Percentiles rank a stretch among this genome's conserved stretches.
phyloP scores from a whole-genome alignment of 139 green algal species.

The Chlamydomonas sphaeroides region DNA sequence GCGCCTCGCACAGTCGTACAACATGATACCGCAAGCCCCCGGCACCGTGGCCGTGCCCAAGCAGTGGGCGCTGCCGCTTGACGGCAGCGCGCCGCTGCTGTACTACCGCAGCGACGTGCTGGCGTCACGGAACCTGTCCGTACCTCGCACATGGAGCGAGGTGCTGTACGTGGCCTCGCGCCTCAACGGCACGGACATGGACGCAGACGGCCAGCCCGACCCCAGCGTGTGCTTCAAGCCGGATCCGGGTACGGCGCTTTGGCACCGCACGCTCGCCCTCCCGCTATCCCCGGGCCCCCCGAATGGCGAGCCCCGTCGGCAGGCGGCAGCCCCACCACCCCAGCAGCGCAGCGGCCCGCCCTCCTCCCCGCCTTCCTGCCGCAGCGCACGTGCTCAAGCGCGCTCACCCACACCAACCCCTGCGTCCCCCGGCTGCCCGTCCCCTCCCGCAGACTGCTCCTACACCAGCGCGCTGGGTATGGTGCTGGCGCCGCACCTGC shows the following conservation, averaged over 20 bases:
- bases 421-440: not conserved
- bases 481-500: conserved; percentile 44
- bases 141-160: conserved; percentile 41
- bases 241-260: conserved; percentile 6
- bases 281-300: no score
- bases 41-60: not conserved
- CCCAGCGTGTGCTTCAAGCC: conserved; percentile 38
- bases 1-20: conserved; percentile 1
- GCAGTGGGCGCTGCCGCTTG: not conserved
- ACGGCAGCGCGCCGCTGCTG: conserved; percentile 19
- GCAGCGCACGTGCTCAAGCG: no score
- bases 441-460: conserved; percentile 7
- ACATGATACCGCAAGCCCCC: not conserved
- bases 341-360: no score
- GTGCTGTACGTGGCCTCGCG: conserved; percentile 19
- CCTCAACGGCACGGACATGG: conserved; percentile 39
- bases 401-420: not conserved
- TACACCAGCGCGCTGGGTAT: conserved; percentile 31
- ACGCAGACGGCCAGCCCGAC: not conserved
- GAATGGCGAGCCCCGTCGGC: no score
- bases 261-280: no score
- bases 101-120: conserved; percentile 46
- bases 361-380: no score
- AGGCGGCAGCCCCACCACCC: no score
- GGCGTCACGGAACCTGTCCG: not conserved